phyloP scores from a whole-genome alignment of 140 eudicot species.

The Anethum foeniculum region DNA sequence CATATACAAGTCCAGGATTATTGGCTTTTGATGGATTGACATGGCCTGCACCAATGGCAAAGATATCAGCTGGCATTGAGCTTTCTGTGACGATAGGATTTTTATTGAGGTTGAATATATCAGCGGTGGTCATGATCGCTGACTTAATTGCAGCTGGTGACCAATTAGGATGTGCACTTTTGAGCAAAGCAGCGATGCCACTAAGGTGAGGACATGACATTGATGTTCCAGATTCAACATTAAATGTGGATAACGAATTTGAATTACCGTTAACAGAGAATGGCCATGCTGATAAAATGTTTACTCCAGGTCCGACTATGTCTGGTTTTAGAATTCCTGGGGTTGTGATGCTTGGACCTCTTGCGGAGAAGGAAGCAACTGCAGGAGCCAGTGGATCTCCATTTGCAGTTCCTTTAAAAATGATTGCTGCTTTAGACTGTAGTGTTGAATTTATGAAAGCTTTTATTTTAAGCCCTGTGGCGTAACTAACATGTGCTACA shows the following conservation, averaged over 20 bases:
- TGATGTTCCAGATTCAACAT: conserved; percentile 62
- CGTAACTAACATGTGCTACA: conserved; percentile 34
- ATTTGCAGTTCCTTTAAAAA: conserved; percentile 46
- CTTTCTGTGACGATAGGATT: conserved; percentile 40
- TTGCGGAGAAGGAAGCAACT: conserved; percentile 49
- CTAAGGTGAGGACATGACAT: conserved; percentile 82
- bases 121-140: conserved; percentile 69
- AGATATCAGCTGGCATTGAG: conserved; percentile 33
- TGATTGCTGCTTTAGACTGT: conserved; percentile 32
- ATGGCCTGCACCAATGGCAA: conserved; percentile 67
- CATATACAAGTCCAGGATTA: conserved; percentile 65
- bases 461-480: conserved; percentile 25
- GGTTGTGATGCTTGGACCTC: conserved; percentile 50
- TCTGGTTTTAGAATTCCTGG: conserved; percentile 75
- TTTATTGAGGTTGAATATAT: conserved; percentile 28
- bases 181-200: conserved; percentile 48
- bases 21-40: conserved; percentile 59
- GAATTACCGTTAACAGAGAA: conserved; percentile 29
- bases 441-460: conserved; percentile 40
- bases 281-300: conserved; percentile 72
- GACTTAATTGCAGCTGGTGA: conserved; percentile 80
- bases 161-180: conserved; percentile 68
- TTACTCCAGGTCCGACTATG: conserved; percentile 69
- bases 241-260: conserved; percentile 29
- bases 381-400: conserved; percentile 56